phyloP scores from a whole-genome alignment of 495 filamentous ascomycete species.

The Aspergillus cristatus region DNA sequence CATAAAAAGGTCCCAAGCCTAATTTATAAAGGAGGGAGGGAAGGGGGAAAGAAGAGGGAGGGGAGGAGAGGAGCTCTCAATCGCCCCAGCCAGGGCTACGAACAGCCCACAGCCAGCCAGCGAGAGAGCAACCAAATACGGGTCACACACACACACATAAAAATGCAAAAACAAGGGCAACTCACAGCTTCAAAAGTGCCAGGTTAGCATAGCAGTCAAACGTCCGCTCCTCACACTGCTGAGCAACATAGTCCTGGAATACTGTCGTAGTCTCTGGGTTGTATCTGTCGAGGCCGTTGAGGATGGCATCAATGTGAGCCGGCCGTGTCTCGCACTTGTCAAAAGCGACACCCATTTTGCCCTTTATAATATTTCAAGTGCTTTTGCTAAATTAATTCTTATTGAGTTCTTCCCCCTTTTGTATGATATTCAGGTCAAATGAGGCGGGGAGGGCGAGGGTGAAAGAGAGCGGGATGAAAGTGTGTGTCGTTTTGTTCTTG shows the following conservation, averaged over 20 bases:
- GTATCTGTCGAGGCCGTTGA: conserved; percentile 92
- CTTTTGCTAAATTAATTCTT: background rate
- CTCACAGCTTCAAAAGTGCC: conserved; percentile 95
- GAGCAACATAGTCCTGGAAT: conserved; percentile 89
- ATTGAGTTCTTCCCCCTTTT: no score
- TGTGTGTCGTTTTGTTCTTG: background rate
- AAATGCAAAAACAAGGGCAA: conserved; percentile 23
- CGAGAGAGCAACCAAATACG: no score
- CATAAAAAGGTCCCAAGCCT: no score
- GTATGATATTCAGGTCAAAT: background rate
- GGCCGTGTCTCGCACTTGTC: conserved; percentile 60
- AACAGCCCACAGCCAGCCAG: no score
- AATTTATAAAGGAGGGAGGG: no score
- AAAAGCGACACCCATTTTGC: conserved; percentile 42
- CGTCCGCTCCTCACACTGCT: conserved; percentile 90
- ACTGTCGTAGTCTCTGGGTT: conserved; percentile 92
- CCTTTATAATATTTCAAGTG: background rate
- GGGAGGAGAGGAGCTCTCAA: no score
- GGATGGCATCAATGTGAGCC: conserved; percentile 80
- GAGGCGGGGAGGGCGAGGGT: background rate
- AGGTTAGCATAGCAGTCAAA: conserved; percentile 96
- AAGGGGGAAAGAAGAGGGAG: no score
- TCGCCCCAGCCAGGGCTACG: no score
- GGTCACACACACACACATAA: no score
- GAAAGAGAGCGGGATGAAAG: background rate